Conservation (phyloP, 495 filamentous ascomycete genomes). For the Melanomma pulvis-pyrius region DNA sequence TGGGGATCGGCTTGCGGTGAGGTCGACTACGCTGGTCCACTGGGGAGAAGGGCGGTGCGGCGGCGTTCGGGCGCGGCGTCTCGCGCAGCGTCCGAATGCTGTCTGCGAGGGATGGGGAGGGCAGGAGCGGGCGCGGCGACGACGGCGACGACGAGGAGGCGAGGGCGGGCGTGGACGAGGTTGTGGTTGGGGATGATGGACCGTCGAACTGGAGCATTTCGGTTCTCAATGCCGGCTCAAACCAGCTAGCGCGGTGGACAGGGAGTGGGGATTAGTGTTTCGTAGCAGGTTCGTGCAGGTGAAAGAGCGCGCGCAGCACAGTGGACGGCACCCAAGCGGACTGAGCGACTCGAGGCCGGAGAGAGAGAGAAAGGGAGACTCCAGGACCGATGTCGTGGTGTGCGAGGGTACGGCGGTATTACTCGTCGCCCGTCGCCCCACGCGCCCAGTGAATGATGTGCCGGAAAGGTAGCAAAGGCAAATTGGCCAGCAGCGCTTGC, state of each 20-base stretch:
- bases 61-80: constrained; percentile 12
- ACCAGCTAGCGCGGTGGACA: constrained; percentile 28
- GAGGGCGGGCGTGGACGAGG: constrained; percentile 2
- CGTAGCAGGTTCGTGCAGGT: background rate
- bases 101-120: constrained; percentile 29
- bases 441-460: constrained; percentile 13
- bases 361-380: background rate
- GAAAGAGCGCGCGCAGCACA: background rate
- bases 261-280: constrained; percentile 30
- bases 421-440: constrained; percentile 1
- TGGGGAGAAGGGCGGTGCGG: constrained; percentile 12
- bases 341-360: background rate
- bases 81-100: constrained; percentile 36
- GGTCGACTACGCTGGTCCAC: constrained; percentile 5
- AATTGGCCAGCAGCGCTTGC: constrained; percentile 1
- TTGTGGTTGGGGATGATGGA: constrained; percentile 3
- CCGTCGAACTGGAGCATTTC: constrained; percentile 23
- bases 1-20: constrained; percentile 29
- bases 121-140: background rate
- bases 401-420: background rate
- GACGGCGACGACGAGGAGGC: constrained; percentile 1
- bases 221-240: constrained; percentile 29
- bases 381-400: background rate
- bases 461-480: constrained; percentile 5
- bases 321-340: background rate